Conservation (phyloP, 345 rosid genomes). For the Excoecaria agallocha region DNA sequence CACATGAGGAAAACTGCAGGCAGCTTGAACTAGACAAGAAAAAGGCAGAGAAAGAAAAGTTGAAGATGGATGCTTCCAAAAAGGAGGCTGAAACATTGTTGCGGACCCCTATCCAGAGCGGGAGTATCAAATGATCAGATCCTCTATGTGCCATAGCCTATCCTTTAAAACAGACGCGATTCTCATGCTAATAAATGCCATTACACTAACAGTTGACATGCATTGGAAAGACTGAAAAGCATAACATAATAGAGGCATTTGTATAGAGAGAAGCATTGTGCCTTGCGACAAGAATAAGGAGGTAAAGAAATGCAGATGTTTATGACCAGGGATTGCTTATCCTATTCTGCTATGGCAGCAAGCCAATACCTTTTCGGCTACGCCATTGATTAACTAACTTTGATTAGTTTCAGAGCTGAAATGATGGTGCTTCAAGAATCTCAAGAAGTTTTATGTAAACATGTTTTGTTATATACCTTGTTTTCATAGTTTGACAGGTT, state of each 20-base stretch:
- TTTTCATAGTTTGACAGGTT: not conserved
- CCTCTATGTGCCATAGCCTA: not conserved
- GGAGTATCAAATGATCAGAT: constrained; percentile 15
- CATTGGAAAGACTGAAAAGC: constrained; percentile 3
- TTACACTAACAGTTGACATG: not conserved
- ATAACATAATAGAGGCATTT: not conserved
- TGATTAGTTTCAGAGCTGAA: constrained; percentile 13
- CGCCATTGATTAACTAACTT: not conserved
- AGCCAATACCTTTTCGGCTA: not conserved
- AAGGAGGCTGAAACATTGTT: constrained; percentile 21
- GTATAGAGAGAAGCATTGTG: constrained; percentile 1
- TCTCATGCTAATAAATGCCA: not conserved
- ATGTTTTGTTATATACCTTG: constrained; percentile 7
- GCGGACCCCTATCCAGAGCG: constrained; percentile 8
- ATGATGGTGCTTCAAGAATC: constrained; percentile 3
- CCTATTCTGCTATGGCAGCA: not conserved
- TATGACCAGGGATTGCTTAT: not conserved
- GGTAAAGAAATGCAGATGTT: constrained; percentile 5
- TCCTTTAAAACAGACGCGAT: not conserved
- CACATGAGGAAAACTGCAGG: constrained; percentile 75
- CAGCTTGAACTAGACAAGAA: constrained; percentile 64
- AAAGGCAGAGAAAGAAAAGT: constrained; percentile 48
- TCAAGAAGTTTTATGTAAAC: constrained; percentile 27
- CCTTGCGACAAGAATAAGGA: constrained; percentile 9
- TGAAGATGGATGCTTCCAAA: constrained; percentile 26